Percentiles rank a stretch among this genome's conserved stretches.
phyloP scores from a whole-genome alignment of 78 protist genomes.

The Dictyostelium brefeldianum region DNA sequence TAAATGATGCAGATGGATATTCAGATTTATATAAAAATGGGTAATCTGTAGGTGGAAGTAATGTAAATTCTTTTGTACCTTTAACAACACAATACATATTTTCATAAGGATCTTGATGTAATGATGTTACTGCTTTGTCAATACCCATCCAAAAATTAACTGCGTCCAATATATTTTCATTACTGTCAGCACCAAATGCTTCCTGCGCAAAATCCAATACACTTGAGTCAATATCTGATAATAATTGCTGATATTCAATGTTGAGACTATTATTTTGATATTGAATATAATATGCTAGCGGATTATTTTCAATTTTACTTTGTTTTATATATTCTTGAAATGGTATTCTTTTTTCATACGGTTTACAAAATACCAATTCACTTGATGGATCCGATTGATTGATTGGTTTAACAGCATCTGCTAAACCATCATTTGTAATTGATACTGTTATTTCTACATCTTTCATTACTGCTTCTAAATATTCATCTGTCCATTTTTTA shows the following conservation, averaged over 20 bases:
- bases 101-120: conserved; percentile 84
- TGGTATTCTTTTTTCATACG: conserved; percentile 56
- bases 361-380: conserved; percentile 73
- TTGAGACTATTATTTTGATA: conserved; percentile 45
- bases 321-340: conserved; percentile 49
- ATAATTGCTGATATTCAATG: conserved; percentile 43
- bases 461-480: conserved; percentile 36
- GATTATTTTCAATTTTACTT: neutral
- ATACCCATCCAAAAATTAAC: conserved; percentile 84
- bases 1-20: conserved; percentile 63
- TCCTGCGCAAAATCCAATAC: conserved; percentile 41
- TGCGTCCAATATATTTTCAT: conserved; percentile 30
- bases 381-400: neutral
- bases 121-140: conserved; percentile 48
- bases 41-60: conserved; percentile 82
- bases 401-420: conserved; percentile 73
- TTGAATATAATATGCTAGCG: conserved; percentile 21
- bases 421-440: conserved; percentile 79
- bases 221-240: conserved; percentile 28
- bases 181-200: conserved; percentile 23
- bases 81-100: conserved; percentile 76
- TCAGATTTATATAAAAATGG: conserved; percentile 72
- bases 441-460: conserved; percentile 68
- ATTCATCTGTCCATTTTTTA: conserved; percentile 53
- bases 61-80: conserved; percentile 71